These are phyloP conservation scores for Myxozyma sirexii DNA, from an alignment of 805 yeast species.

Conservation along the genomic window DNA sequence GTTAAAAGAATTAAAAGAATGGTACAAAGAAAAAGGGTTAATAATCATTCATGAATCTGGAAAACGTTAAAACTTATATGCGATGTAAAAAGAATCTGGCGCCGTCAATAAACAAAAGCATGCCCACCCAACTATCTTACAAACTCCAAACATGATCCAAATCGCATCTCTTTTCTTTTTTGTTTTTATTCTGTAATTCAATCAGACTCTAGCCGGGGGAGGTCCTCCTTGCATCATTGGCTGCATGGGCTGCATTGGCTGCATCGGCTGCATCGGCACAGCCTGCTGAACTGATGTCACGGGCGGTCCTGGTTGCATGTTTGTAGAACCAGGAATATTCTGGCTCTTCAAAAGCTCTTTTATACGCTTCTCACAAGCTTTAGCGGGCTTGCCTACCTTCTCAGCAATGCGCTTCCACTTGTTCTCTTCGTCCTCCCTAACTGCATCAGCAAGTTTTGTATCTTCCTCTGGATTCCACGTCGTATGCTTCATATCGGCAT, in stretches of 20 bases:
- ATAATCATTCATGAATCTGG: no score
- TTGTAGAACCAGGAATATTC: background rate
- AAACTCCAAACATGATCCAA: no score
- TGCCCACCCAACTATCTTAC: no score
- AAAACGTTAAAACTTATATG: no score
- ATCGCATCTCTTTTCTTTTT: background rate
- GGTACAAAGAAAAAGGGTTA: no score
- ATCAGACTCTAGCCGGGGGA: background rate
- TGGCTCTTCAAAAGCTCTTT: slow-evolving; percentile 28
- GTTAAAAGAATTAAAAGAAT: no score
- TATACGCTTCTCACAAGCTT: slow-evolving; percentile 37
- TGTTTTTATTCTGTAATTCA: no score
- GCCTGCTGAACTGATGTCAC: slow-evolving; percentile 2
- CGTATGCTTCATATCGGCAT: slow-evolving; percentile 41
- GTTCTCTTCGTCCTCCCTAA: slow-evolving; percentile 36
- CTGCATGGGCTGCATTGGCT: background rate
- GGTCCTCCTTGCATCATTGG: background rate
- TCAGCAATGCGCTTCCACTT: slow-evolving; percentile 39
- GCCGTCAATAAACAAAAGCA: no score
- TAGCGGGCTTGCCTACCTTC: slow-evolving; percentile 37
- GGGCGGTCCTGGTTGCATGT: background rate
- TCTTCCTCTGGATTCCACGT: slow-evolving; percentile 39
- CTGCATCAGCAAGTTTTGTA: slow-evolving; percentile 30
- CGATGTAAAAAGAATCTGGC: no score
- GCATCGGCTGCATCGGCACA: background rate